phyloP scores from a whole-genome alignment of 371 early-diverging fungal genomes.

The Zychaea mexicana region DNA sequence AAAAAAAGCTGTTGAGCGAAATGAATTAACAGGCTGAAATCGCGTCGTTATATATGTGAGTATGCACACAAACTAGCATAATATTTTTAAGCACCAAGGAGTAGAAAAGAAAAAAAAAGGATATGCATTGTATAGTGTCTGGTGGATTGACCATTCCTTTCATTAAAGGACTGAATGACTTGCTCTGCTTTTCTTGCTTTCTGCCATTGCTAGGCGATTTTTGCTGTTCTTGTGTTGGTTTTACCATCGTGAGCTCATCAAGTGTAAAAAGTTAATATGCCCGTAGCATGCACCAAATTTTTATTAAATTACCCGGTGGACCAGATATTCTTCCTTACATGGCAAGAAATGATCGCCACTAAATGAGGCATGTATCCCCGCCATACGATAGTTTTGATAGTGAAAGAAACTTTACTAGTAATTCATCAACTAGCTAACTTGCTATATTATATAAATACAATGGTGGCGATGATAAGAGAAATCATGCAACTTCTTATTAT shows the following conservation, averaged over 20 bases:
- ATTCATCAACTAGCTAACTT: too few species aligned
- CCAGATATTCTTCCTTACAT: not conserved
- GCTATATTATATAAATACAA: not conserved
- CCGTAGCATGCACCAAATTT: not conserved
- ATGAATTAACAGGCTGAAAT: too few species aligned
- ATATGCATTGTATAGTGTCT: constrained; percentile 38
- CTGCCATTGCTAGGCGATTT: not conserved
- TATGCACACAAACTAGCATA: too few species aligned
- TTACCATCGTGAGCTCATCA: constrained; percentile 3
- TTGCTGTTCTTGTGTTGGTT: not conserved
- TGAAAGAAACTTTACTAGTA: too few species aligned
- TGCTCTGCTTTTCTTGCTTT: not conserved
- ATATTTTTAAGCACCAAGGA: too few species aligned
- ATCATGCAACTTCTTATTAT: not conserved
- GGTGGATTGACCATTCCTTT: constrained; percentile 12
- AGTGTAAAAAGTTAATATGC: not conserved
- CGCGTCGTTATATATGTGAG: too few species aligned
- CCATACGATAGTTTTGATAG: not conserved
- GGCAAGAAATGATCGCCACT: not conserved
- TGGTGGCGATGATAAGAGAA: not conserved
- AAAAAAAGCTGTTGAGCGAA: not conserved
- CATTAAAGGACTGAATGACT: not conserved
- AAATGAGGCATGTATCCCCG: too few species aligned
- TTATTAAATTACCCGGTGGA: not conserved
- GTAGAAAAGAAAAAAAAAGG: constrained; percentile 27